These are phyloP conservation scores for Capronia coronata DNA, from an alignment of 2,329 filamentous ascomycete genomes.

Conservation along the genomic window DNA sequence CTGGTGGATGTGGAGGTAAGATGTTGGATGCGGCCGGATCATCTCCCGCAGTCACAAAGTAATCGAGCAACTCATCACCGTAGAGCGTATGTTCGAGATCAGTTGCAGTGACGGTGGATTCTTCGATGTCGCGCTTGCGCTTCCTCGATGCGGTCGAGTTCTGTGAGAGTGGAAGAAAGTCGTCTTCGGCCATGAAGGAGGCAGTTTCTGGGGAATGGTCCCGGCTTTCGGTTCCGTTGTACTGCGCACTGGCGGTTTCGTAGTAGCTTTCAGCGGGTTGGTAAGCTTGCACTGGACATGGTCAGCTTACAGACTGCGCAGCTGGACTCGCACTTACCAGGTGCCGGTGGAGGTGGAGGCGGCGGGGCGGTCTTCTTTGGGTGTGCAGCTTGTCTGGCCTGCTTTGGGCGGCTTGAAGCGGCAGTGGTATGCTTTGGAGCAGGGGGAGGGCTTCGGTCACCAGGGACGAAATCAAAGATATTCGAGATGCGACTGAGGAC, in stretches of 20 bases:
- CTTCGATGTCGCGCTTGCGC: slow-evolving; percentile 67
- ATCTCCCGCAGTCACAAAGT: slow-evolving; percentile 83
- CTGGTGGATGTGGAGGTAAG: slow-evolving; percentile 67
- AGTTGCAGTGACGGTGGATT: slow-evolving; percentile 37
- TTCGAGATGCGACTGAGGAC: slow-evolving; percentile 73
- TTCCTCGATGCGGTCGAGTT: slow-evolving; percentile 56
- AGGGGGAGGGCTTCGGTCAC: slow-evolving; percentile 81
- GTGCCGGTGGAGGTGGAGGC: slow-evolving; percentile 3
- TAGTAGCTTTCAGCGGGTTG: slow-evolving; percentile 55
- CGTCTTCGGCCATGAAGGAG: slow-evolving; percentile 78
- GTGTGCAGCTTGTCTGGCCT: slow-evolving; percentile 59
- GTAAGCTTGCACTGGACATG: slow-evolving; percentile 14
- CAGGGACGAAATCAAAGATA: slow-evolving; percentile 85
- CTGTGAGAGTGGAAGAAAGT: slow-evolving; percentile 65
- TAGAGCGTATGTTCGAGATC: slow-evolving; percentile 86
- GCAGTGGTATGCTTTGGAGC: slow-evolving; percentile 79
- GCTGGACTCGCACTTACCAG: slow-evolving; percentile 4
- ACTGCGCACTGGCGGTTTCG: slow-evolving; percentile 55
- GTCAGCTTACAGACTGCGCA: slow-evolving; percentile 1
- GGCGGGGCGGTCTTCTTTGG: slow-evolving; percentile 51
- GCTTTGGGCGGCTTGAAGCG: slow-evolving; percentile 69
- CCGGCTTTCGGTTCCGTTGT: slow-evolving; percentile 72
- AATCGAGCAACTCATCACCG: slow-evolving; percentile 88
- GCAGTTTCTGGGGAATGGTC: slow-evolving; percentile 77
- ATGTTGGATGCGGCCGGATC: slow-evolving; percentile 56